These are phyloP conservation scores for Tylopilus sp. DNA, from an alignment of 768 basidiomycete species.

Conservation along the genomic window DNA sequence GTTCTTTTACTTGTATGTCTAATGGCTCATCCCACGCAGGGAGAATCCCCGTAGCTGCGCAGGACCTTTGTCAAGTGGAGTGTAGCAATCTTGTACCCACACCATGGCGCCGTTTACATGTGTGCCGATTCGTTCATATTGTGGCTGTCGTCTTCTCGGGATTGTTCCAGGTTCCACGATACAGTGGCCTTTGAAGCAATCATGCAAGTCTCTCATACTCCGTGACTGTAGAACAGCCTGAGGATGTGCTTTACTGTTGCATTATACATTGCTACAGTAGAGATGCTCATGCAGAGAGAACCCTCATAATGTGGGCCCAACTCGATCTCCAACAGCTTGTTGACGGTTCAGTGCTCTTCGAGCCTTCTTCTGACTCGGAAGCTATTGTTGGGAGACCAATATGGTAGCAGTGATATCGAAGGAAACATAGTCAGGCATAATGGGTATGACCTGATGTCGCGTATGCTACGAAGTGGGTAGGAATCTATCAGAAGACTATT, in stretches of 20 bases:
- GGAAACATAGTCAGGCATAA: not conserved
- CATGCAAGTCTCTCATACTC: not conserved
- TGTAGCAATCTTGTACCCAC: not conserved
- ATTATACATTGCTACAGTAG: too few species aligned
- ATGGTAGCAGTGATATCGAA: too few species aligned
- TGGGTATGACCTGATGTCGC: not conserved
- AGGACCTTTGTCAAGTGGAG: not conserved
- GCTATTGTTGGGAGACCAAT: too few species aligned
- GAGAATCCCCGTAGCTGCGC: not conserved
- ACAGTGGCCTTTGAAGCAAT: not conserved
- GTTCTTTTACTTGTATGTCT: not conserved
- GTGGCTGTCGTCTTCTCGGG: not conserved
- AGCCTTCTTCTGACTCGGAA: too few species aligned
- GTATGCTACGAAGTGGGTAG: not conserved
- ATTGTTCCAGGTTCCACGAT: not conserved
- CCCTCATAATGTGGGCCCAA: too few species aligned
- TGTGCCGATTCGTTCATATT: not conserved
- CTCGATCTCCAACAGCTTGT: too few species aligned
- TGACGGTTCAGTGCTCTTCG: too few species aligned
- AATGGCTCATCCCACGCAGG: not conserved
- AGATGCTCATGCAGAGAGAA: too few species aligned
- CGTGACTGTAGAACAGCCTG: too few species aligned
- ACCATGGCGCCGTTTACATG: not conserved
- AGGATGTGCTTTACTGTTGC: too few species aligned
- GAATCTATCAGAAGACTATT: not conserved